Conservation (phyloP, 257 asterid genomes). For the Salvia miltiorrhiza region DNA sequence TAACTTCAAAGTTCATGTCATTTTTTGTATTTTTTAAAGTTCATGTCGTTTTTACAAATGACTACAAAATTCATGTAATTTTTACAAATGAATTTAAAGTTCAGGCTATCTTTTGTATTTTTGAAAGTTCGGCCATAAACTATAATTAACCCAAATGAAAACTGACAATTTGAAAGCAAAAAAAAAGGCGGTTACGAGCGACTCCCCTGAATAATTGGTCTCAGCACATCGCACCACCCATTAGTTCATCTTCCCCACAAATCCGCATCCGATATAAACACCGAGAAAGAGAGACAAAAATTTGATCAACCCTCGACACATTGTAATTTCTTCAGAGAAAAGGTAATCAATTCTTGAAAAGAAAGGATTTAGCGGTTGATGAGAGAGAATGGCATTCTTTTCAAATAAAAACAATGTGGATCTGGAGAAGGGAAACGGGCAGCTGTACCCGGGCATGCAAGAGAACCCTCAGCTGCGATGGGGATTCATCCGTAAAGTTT, state of each 20-base stretch:
- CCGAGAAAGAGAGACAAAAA: not conserved
- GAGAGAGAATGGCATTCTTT: not conserved
- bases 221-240: not conserved
- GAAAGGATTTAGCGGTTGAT: not conserved
- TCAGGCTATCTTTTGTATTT: too few relatives aligned
- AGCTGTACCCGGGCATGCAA: constrained; percentile 54
- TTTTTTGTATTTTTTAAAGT: too few relatives aligned
- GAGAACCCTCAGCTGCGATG: constrained; percentile 61
- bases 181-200: too few relatives aligned
- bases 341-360: not conserved
- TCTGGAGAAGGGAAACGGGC: constrained; percentile 44
- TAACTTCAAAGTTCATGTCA: too few relatives aligned
- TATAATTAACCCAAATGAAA: too few relatives aligned
- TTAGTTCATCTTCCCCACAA: not conserved
- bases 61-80: too few relatives aligned
- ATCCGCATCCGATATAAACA: not conserved
- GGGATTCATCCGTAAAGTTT: constrained; percentile 79
- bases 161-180: too few relatives aligned
- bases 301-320: not conserved
- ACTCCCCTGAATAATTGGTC: not conserved
- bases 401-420: constrained; percentile 27
- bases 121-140: too few relatives aligned
- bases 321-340: not conserved
- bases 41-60: too few relatives aligned
- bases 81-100: too few relatives aligned